phyloP scores from a whole-genome alignment of 805 yeast genomes.

The Pichia deserticola region DNA sequence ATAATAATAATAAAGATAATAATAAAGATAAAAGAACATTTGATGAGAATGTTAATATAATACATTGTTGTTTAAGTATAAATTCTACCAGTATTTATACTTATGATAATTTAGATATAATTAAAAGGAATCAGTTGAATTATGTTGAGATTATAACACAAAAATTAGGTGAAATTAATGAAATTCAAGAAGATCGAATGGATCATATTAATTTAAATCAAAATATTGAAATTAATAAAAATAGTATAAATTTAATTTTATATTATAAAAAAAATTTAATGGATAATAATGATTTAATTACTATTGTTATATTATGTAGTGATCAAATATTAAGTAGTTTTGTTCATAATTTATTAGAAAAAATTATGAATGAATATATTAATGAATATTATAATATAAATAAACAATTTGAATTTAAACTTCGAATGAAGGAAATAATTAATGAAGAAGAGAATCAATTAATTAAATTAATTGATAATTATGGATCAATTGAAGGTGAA shows the following conservation, averaged over 20 bases:
- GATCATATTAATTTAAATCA: constrained; percentile 22
- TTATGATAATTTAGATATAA: constrained; percentile 41
- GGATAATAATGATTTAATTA: constrained; percentile 41
- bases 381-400: constrained; percentile 15
- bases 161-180: constrained; percentile 47
- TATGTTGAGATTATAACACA: constrained; percentile 47
- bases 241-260: constrained; percentile 25
- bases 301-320: constrained; percentile 43
- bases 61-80: constrained; percentile 25
- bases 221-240: constrained; percentile 15
- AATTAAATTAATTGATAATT: constrained; percentile 30
- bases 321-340: constrained; percentile 37
- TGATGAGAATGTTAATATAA: constrained; percentile 13
- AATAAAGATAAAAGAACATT: background rate
- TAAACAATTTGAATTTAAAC: constrained; percentile 40
- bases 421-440: constrained; percentile 49
- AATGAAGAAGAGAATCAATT: constrained; percentile 44
- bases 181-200: constrained; percentile 30
- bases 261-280: constrained; percentile 43
- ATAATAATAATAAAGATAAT: background rate
- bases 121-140: constrained; percentile 37
- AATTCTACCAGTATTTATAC: constrained; percentile 57
- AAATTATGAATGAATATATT: constrained; percentile 40
- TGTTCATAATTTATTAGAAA: constrained; percentile 41
- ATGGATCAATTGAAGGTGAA: constrained; percentile 38